Evolutionary conservation across 2,329 filamentous ascomycete genomes (phyloP), one percentile per base, ranked within the genome.

Genomic region (Mycosphaerelloides madeirae): DNA sequence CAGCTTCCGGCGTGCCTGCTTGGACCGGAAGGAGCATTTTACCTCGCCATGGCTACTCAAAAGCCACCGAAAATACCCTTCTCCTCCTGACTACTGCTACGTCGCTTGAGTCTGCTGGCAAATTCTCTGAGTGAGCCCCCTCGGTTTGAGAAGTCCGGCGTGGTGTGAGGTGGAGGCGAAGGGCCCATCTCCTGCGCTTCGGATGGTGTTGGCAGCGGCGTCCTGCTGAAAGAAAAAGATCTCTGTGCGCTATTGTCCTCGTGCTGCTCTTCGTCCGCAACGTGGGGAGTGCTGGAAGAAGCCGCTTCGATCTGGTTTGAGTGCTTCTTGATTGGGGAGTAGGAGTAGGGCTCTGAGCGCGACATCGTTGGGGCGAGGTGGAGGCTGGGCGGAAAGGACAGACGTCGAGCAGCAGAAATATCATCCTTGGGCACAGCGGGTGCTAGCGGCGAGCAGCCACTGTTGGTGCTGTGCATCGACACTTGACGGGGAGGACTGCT

Each of bases 381-480:
- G 32, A 49, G 43, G 29, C 46, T 31, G 8, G 49, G 49, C 15
- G 46, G 46, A 15, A 46, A 43, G 14, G 46, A 49, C 6, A 52
- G 46, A 18, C 46, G 49, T 19, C 31, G 29, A 19, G 33, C 29
- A 25, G 25, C 37, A 16, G 19, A 40, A 15, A 45, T 9, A 9
- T 35, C 15, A 13, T 41, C 37, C 15, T 11, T 33, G 19, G 43
- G 37, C 4, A 41, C 32, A 3, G 29, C 43, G 14, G 43, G 43
- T 20, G 37, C 31, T 20, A 20, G 31, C 8, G 36, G 31, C 14
- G 43, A 45, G 22, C 22, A 25, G 22, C 22, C 22, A 5, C 5
- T 25, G 6, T 25, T 25, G 22, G 6, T 25, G 22, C 22, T 25
- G 22, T 5, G 5, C 22, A 9, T 5, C 9, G 22, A 25, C 9